phyloP scores from a whole-genome alignment of 306 rosid genomes.

The Cyamopsis tetragonoloba region DNA sequence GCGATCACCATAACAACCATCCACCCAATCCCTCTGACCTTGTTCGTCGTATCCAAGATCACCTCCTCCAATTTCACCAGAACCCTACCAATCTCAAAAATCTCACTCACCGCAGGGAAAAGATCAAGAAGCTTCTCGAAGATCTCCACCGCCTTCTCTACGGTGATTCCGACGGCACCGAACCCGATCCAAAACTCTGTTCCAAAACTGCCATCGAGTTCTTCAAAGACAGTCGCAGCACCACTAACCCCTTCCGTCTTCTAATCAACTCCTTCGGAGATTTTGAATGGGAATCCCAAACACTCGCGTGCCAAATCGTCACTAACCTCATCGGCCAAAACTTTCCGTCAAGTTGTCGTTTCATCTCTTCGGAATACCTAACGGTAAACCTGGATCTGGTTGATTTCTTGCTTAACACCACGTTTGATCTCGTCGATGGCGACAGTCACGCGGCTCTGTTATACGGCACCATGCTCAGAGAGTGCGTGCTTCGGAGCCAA shows the following conservation, averaged over 20 bases:
- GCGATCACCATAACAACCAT: too few relatives aligned
- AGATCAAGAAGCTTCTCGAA: not conserved
- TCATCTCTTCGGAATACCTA: not conserved
- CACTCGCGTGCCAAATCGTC: not conserved
- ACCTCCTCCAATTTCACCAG: not conserved
- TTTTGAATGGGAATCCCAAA: not conserved
- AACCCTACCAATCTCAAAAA: not conserved
- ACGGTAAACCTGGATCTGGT: not conserved
- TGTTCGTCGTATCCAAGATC: not conserved
- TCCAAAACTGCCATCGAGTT: not conserved
- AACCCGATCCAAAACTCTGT: not conserved
- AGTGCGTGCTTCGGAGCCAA: not conserved
- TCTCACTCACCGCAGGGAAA: not conserved
- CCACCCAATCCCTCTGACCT: too few relatives aligned
- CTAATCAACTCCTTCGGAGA: not conserved
- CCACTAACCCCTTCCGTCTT: not conserved
- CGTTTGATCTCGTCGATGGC: not conserved
- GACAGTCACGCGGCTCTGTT: not conserved
- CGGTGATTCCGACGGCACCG: not conserved
- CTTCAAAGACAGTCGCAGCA: not conserved
- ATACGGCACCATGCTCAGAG: not conserved
- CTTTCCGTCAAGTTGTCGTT: not conserved
- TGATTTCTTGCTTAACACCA: not conserved
- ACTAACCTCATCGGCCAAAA: not conserved
- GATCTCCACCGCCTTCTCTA: not conserved